A percentile compares a stretch with the other conserved stretches of the same genome.
Conservation (phyloP, 2,329 filamentous ascomycete species). For the Neofusicoccum sp. region DNA sequence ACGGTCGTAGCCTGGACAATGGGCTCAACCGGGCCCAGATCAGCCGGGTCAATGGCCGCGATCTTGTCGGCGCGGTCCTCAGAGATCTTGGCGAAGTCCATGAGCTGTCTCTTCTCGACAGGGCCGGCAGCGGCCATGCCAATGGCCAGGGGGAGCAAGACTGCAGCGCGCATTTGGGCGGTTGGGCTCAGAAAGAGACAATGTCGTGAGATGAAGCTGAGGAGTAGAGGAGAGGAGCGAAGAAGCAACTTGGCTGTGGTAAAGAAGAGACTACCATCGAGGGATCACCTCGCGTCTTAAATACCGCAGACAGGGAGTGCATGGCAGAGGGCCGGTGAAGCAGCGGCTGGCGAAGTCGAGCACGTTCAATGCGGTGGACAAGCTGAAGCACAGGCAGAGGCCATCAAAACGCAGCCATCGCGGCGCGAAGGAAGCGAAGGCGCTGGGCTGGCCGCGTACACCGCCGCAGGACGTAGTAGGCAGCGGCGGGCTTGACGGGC, state of each 20-base stretch:
- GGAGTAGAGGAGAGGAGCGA: background rate
- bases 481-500: background rate
- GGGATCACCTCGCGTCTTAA: background rate
- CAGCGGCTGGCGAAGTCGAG: too few species aligned
- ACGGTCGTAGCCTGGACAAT: constrained; percentile 9
- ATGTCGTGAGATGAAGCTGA: background rate
- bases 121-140: constrained; percentile 16
- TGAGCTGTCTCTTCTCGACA: constrained; percentile 13
- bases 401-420: background rate
- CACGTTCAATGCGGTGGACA: background rate
- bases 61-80: constrained; percentile 1
- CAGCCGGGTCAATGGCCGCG: constrained; percentile 1
- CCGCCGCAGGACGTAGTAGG: background rate
- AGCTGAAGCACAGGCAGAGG: background rate
- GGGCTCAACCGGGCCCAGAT: constrained; percentile 11
- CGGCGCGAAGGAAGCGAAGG: background rate
- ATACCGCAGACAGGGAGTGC: background rate
- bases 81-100: constrained; percentile 4
- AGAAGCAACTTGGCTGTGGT: constrained; percentile 1
- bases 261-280: background rate
- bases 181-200: background rate
- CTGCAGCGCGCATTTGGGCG: background rate
- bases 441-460: background rate
- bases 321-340: background rate
- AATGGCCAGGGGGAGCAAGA: constrained; percentile 12